Base-by-base conservation (phyloP, 345 rosid genomes). In the rapeseed (Brassica napus) region DNA sequence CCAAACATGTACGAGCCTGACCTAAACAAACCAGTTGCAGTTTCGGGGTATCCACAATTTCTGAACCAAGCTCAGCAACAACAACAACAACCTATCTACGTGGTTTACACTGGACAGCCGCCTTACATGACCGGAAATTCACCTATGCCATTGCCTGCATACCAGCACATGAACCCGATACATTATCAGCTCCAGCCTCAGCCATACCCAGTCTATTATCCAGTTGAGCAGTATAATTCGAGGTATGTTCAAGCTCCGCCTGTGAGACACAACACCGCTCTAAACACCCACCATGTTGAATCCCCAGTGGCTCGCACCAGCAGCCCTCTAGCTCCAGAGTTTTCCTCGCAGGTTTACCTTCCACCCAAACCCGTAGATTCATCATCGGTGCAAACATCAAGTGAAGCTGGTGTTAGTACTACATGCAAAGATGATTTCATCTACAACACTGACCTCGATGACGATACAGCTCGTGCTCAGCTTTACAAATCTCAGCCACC, bases 401-500 rank as follows among this genome's bases (percentile, higher is more conserved):
- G 71, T 85, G 62, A 79, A 73, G 74, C 77, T 57, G 66, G 62
- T 55, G 18, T 77, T 44, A 84, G 69, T 68, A 75, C 84, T 34
- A 77, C 85, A 78, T 67, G 82, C 9, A 18, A 71, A 73, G 91
- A 88, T 73, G 73, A 65, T 73, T 68, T 71, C 9, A 79, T 73
- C 37, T 81, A 62, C 23, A 34, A 73, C 65, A 81, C 75, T 12
- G 84, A 87, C 73, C 74, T 78, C 66, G 89, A 85, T 28, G 92
- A 89, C 11, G 92, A 91, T 30, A 83, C 84, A 68, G 78, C 83
- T 14, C 87, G 80, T 62, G 82, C 86, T 65, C 97, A 83, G 74
- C 89, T 93, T 75, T 93, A 91, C 83, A 89, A 93, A 84, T 83
- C 98, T 77, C 95, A 91, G 85, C 98, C 98, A 59, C 94, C 89